Conservation (phyloP, 768 basidiomycete species). For the Kwoniella sp. region DNA sequence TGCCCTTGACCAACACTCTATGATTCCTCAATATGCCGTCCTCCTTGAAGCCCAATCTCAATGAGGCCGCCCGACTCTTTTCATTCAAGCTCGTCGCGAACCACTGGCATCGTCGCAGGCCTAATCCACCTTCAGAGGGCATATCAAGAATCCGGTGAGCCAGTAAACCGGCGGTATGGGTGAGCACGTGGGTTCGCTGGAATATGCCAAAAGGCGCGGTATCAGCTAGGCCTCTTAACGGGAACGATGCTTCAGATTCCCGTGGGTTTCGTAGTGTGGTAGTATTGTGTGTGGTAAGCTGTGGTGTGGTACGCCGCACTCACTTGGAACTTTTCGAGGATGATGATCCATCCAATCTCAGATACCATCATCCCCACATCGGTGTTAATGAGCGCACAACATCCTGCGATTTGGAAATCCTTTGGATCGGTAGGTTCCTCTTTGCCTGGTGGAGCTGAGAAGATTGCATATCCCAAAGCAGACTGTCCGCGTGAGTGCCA, state of each 20-base stretch:
- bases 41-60: slow-evolving; percentile 32
- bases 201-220: not conserved
- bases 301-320: slow-evolving; percentile 9
- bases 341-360: slow-evolving; percentile 43
- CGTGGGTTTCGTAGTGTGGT: too few species aligned
- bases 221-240: too few species aligned
- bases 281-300: too few species aligned
- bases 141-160: slow-evolving; percentile 35
- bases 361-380: slow-evolving; percentile 27
- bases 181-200: slow-evolving; percentile 39
- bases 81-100: slow-evolving; percentile 31
- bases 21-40: slow-evolving; percentile 30
- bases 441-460: slow-evolving; percentile 28
- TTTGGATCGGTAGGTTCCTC: slow-evolving; percentile 28
- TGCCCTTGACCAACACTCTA: slow-evolving; percentile 21
- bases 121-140: slow-evolving; percentile 29
- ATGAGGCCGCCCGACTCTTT: slow-evolving; percentile 26
- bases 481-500: too few species aligned
- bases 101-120: slow-evolving; percentile 38
- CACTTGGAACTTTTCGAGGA: slow-evolving; percentile 44
- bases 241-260: too few species aligned
- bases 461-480: slow-evolving; percentile 36
- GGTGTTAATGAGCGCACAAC: slow-evolving; percentile 32
- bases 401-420: slow-evolving; percentile 42
- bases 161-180: slow-evolving; percentile 36